These are phyloP conservation scores for Xylaria grammica DNA, from an alignment of 495 filamentous ascomycete genomes.

Conservation along the genomic window DNA sequence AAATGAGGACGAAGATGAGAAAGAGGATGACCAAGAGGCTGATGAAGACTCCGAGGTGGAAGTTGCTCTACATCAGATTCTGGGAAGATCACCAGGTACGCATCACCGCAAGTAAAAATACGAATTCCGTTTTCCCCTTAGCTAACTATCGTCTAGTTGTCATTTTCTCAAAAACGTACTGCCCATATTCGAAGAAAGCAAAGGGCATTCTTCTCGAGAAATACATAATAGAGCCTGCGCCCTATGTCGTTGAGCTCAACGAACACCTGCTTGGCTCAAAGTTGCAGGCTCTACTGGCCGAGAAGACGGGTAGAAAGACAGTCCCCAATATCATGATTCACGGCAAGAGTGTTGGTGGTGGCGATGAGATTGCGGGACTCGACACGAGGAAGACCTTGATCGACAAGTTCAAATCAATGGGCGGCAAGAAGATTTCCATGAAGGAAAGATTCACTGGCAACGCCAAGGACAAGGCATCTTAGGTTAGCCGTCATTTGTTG, in stretches of 20 bases:
- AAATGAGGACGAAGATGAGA: conserved; percentile 51
- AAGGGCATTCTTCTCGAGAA: conserved; percentile 81
- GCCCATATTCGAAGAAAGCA: conserved; percentile 79
- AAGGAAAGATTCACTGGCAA: conserved; percentile 43
- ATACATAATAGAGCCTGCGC: conserved; percentile 80
- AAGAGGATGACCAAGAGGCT: conserved; percentile 53
- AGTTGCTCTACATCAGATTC: conserved; percentile 70
- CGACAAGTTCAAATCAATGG: conserved; percentile 74
- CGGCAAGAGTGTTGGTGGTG: conserved; percentile 87
- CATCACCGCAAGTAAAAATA: not conserved
- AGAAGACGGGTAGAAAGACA: conserved; percentile 78
- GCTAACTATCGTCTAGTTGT: conserved; percentile 65
- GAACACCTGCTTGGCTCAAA: conserved; percentile 72
- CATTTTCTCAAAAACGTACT: conserved; percentile 95
- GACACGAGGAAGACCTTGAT: conserved; percentile 70
- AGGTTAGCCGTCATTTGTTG: not conserved
- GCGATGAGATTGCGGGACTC: conserved; percentile 80
- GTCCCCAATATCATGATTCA: conserved; percentile 92
- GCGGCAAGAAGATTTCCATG: conserved; percentile 67
- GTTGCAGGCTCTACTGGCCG: conserved; percentile 70
- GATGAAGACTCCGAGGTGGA: conserved; percentile 64
- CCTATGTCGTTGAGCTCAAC: conserved; percentile 91
- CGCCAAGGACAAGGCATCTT: conserved; percentile 28
- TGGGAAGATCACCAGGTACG: conserved; percentile 83
- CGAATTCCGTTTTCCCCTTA: not conserved